These are phyloP conservation scores for Nevesoporus exiguus DNA, from an alignment of 768 basidiomycete genomes.

Conservation along the genomic window DNA sequence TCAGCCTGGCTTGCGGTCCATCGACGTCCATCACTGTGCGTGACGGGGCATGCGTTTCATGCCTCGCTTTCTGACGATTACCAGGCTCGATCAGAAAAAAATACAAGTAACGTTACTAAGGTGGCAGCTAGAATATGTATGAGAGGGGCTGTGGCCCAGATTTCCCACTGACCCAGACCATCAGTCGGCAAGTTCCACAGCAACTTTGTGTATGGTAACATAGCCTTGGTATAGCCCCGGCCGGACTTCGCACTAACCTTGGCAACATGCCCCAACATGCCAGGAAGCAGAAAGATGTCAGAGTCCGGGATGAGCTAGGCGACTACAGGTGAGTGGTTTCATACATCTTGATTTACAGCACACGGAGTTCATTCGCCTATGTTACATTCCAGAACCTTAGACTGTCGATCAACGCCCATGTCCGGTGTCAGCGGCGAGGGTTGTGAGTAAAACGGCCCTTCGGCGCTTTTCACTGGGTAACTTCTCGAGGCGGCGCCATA, in stretches of 20 bases:
- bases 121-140: too few relatives aligned
- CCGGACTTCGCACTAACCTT: neutral
- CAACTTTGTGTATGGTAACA: neutral
- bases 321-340: constrained; percentile 11
- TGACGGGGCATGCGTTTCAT: too few relatives aligned
- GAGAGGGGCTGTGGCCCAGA: too few relatives aligned
- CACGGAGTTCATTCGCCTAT: neutral
- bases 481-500: constrained; percentile 21
- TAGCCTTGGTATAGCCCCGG: neutral
- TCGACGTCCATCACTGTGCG: too few relatives aligned
- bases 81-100: too few relatives aligned
- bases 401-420: neutral
- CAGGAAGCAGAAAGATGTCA: neutral
- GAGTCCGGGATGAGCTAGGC: neutral
- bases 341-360: constrained; percentile 11
- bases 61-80: too few relatives aligned
- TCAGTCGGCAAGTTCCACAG: neutral
- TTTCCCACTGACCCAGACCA: neutral
- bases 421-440: constrained; percentile 17
- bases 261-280: neutral
- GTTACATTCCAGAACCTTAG: neutral
- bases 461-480: constrained; percentile 11
- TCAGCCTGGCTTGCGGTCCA: too few relatives aligned
- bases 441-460: neutral
- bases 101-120: too few relatives aligned